phyloP scores from a whole-genome alignment of 768 basidiomycete species.

The Daedaleopsis nitida region DNA sequence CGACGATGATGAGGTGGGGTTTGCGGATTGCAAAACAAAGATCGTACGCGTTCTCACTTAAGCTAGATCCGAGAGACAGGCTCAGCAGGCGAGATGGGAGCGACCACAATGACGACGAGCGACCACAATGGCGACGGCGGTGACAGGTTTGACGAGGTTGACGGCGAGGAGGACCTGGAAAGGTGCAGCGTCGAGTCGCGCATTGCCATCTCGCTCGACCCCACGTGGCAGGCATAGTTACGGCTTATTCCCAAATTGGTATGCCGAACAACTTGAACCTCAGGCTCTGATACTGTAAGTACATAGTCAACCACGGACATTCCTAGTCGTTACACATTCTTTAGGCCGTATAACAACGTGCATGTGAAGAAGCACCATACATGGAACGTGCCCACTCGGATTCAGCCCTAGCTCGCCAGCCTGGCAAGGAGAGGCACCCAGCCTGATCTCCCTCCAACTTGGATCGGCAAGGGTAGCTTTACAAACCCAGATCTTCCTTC shows the following conservation, averaged over 20 bases:
- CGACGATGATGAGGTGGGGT: constrained; percentile 5
- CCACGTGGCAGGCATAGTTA: constrained; percentile 21
- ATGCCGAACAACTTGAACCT: background rate
- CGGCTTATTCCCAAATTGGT: constrained; percentile 7
- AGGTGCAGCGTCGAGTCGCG: too few species aligned
- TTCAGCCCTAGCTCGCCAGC: too few species aligned
- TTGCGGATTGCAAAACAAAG: constrained; percentile 12
- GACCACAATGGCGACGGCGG: too few species aligned
- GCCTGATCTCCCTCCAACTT: too few species aligned
- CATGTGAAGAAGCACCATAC: too few species aligned
- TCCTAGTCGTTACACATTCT: too few species aligned
- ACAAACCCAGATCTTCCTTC: constrained; percentile 36
- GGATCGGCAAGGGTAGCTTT: too few species aligned
- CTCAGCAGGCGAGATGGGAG: too few species aligned
- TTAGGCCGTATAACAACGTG: too few species aligned
- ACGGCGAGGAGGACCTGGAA: background rate
- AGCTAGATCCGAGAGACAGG: background rate
- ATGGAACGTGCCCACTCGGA: too few species aligned
- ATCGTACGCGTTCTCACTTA: constrained; percentile 17
- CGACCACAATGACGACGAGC: background rate
- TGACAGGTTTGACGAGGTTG: background rate
- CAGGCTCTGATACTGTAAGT: too few species aligned
- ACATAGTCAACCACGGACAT: background rate
- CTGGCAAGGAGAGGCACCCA: too few species aligned
- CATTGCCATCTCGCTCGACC: constrained; percentile 7